Percentiles rank a stretch among this genome's conserved stretches.
Conservation (phyloP, 1,284 basidiomycete genomes). For the Cystobasidium pallidum region DNA sequence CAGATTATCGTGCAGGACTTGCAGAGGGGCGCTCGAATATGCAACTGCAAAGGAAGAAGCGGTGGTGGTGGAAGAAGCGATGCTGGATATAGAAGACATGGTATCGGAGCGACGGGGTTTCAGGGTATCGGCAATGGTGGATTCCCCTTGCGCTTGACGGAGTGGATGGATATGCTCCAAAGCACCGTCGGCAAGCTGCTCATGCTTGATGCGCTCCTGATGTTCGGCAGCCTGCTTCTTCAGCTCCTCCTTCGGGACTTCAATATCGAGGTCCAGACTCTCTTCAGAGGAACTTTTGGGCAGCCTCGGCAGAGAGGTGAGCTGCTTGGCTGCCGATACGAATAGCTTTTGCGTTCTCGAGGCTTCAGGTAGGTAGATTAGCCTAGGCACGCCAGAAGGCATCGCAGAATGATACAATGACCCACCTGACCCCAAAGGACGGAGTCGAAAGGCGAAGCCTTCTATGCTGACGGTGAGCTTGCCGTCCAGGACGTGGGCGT, state of each 20-base stretch:
- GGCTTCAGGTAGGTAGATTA: neutral
- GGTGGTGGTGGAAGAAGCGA: slow-evolving; percentile 10
- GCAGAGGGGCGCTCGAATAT: slow-evolving; percentile 23
- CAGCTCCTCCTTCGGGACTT: slow-evolving; percentile 35
- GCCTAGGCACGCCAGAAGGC: neutral
- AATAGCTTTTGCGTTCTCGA: slow-evolving; percentile 50
- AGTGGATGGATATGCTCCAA: neutral
- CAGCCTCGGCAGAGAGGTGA: slow-evolving; percentile 49
- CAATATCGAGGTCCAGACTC: slow-evolving; percentile 13
- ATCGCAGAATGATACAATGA: neutral
- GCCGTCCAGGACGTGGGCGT: slow-evolving; percentile 20
- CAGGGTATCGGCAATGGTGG: slow-evolving; percentile 1
- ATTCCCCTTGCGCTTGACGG: neutral
- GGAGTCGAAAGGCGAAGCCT: slow-evolving; percentile 38
- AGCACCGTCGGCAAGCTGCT: slow-evolving; percentile 17
- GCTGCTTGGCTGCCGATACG: slow-evolving; percentile 50
- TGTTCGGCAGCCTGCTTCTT: slow-evolving; percentile 18
- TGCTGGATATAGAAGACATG: slow-evolving; percentile 16
- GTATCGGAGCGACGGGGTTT: slow-evolving; percentile 21
- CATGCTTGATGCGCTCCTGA: slow-evolving; percentile 23
- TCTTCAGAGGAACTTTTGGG: slow-evolving; percentile 30
- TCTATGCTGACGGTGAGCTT: slow-evolving; percentile 35
- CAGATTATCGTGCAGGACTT: slow-evolving; percentile 49
- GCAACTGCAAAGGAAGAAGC: slow-evolving; percentile 5
- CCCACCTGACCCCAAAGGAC: slow-evolving; percentile 34